Percentiles rank a stretch among this genome's conserved stretches.
These are phyloP conservation scores for Fusarium liriodendri DNA, from an alignment of 2,329 filamentous ascomycete genomes.

Conservation along the genomic window DNA sequence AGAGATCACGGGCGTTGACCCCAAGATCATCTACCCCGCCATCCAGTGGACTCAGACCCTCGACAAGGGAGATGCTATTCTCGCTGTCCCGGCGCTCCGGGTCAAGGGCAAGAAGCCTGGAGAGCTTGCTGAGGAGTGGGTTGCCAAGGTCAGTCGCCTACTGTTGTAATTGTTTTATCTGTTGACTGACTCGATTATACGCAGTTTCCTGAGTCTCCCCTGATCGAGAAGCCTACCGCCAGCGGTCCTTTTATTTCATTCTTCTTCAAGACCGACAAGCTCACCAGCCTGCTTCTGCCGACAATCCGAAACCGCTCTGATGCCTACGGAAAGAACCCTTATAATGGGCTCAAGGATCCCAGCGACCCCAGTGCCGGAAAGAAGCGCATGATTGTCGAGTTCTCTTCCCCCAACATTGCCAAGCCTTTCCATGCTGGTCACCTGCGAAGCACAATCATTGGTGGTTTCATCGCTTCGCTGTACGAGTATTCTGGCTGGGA, in stretches of 20 bases:
- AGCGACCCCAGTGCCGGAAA: conserved; percentile 68
- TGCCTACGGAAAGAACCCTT: conserved; percentile 65
- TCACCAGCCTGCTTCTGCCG: conserved; percentile 75
- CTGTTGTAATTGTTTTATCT: not conserved
- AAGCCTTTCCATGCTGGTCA: conserved; percentile 87
- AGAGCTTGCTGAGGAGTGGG: conserved; percentile 71
- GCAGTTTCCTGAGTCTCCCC: conserved; percentile 78
- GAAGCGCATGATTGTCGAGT: conserved; percentile 81
- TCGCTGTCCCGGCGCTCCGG: conserved; percentile 83
- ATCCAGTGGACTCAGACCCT: conserved; percentile 83
- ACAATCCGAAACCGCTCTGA: conserved; percentile 71
- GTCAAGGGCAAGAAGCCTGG: conserved; percentile 77
- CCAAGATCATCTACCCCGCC: conserved; percentile 77
- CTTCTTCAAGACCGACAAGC: conserved; percentile 78
- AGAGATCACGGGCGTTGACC: conserved; percentile 76
- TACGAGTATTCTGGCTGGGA: conserved; percentile 80
- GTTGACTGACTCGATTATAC: conserved; percentile 8
- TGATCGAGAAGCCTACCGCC: conserved; percentile 77
- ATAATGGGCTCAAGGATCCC: conserved; percentile 70
- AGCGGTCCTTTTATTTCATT: conserved; percentile 80
- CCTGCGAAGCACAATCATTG: conserved; percentile 82
- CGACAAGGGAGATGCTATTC: conserved; percentile 84
- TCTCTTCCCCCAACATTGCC: conserved; percentile 87
- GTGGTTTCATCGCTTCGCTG: conserved; percentile 79
- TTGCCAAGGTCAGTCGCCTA: conserved; percentile 61